A percentile compares a stretch with the other conserved stretches of the same genome.
These are phyloP conservation scores for Mortierella sp. DNA, from an alignment of 371 early-diverging fungal species.

Conservation along the genomic window DNA sequence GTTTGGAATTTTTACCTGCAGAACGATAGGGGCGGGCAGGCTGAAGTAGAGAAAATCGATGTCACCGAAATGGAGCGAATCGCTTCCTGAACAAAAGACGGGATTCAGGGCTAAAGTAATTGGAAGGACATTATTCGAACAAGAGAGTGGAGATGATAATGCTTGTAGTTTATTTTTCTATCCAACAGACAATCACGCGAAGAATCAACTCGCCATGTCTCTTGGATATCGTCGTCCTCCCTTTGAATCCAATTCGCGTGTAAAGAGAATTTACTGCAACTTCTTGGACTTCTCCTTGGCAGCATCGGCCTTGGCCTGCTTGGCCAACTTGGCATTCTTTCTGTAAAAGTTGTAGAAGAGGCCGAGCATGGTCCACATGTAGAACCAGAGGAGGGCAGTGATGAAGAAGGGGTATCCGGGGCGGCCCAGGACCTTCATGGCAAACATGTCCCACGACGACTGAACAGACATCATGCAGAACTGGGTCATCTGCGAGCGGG, in stretches of 20 bases:
- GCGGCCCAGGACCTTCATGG: slow-evolving; percentile 50
- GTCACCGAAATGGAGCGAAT: slow-evolving; percentile 2
- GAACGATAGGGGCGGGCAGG: neutral
- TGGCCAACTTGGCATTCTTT: slow-evolving; percentile 54
- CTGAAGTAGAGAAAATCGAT: no score
- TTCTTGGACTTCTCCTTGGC: slow-evolving; percentile 53
- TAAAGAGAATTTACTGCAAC: slow-evolving; percentile 34
- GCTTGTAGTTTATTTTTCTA: neutral
- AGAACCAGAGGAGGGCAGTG: slow-evolving; percentile 67
- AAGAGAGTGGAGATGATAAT: neutral
- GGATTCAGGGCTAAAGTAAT: neutral
- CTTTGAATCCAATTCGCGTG: neutral
- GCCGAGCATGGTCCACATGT: slow-evolving; percentile 76
- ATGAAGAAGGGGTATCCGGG: slow-evolving; percentile 65
- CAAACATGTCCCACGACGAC: slow-evolving; percentile 62
- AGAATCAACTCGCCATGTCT: no score
- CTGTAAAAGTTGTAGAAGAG: slow-evolving; percentile 74
- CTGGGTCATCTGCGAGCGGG: slow-evolving; percentile 73
- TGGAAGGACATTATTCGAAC: neutral
- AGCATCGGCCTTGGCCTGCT: slow-evolving; percentile 50
- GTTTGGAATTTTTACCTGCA: neutral
- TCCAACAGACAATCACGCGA: neutral
- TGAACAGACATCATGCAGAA: slow-evolving; percentile 71
- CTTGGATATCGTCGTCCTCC: slow-evolving; percentile 3
- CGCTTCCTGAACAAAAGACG: neutral